Evolutionary conservation across 2,329 filamentous ascomycete genomes (phyloP).

Genomic region (Diplodia mutila): DNA sequence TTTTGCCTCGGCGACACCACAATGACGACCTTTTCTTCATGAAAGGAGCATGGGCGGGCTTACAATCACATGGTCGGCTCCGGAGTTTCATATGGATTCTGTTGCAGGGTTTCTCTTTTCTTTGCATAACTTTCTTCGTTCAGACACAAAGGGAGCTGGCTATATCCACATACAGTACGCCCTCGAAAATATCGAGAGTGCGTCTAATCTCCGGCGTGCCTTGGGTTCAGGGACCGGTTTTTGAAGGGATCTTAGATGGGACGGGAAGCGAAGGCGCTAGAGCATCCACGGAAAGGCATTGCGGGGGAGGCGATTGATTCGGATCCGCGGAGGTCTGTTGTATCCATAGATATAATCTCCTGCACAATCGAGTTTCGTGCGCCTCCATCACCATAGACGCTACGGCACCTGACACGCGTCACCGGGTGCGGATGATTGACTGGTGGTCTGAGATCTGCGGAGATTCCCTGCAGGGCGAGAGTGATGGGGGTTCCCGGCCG

Average conservation of each 20-base stretch:
- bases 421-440: constrained; percentile 7
- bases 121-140: constrained; percentile 21
- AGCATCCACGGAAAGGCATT: constrained; percentile 14
- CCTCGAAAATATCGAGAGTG: constrained; percentile 21
- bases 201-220: constrained; percentile 22
- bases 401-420: constrained; percentile 13
- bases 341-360: constrained; percentile 22
- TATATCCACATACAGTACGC: constrained; percentile 24
- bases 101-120: constrained; percentile 5
- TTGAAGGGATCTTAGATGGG: constrained; percentile 11
- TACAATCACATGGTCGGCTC: constrained; percentile 18
- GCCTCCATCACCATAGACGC: neutral
- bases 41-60: constrained; percentile 26
- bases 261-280: constrained; percentile 17
- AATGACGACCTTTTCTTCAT: constrained; percentile 23
- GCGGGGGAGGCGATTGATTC: constrained; percentile 17
- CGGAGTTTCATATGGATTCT: constrained; percentile 19
- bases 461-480: constrained; percentile 13
- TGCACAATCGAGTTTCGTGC: constrained; percentile 21
- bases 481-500: neutral
- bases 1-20: constrained; percentile 10
- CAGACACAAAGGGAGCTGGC: constrained; percentile 21
- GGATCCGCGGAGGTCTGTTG: constrained; percentile 8
- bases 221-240: constrained; percentile 21
- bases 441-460: constrained; percentile 17